Evolutionary conservation across 2,329 filamentous ascomycete species (phyloP), one percentile per base, ranked within the genome.

Genomic region (Ceratocystis lukuohia): DNA sequence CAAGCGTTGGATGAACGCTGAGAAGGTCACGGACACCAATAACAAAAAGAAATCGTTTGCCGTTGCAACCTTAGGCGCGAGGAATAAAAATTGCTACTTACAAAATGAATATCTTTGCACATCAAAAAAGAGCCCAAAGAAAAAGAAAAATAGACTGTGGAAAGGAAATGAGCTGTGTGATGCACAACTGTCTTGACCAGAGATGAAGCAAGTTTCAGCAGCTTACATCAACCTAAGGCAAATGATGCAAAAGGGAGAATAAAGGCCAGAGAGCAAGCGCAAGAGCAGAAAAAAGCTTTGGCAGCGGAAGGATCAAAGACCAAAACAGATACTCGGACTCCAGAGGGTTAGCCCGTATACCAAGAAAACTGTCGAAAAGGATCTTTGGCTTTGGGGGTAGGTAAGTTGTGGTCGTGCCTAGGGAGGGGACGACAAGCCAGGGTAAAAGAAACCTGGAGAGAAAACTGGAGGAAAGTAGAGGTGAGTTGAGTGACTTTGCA

Each of bases 121-220:
- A 53, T 28, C 8, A 53, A 28, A 15, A 28, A 53, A 53, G 48
- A 53, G 48, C 5, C 20, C 10, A 25, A 25, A 53, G 10, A 53
- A 25, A 5, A 53, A 41, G 5, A 33, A 15, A 15, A 41, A 41
- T 15, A 37, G 8, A 22, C 12, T 50, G 6, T 22, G n/a, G 17
- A n/a, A 50, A n/a, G 46, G n/a, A 53, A 12, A 22, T 53, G 48
- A 22, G 48, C 22, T 15, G 22, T 53, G 3, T 53, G 48, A 53
- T 53, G 48, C 48, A 53, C 48, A 15, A 53, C 7, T 59, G 56
- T 59, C 56, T 30, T 59, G 25, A 59, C 30, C 56, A 59, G 56
- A 59, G 30, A 59, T 59, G 56, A 59, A 59, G 56, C 28, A 59
- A 37, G 56, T 59, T 59, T 59, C 56, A 59, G 56, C 56, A n/a